Conservation (phyloP, 306 rosid genomes). For the Malus sylvestris region DNA sequence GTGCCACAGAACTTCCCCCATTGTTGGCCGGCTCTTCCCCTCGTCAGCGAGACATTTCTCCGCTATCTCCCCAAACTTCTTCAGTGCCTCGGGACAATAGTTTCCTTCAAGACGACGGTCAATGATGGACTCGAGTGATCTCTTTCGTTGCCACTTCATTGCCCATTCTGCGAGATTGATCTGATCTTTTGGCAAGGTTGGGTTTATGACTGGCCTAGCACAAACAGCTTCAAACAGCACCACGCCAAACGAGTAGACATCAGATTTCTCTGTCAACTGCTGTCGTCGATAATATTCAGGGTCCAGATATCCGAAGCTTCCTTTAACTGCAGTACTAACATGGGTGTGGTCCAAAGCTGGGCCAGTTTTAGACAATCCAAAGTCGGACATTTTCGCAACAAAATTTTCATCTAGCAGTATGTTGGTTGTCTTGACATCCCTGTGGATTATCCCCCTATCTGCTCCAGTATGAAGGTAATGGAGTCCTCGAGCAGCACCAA, state of each 20-base stretch:
- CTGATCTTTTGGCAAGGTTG: constrained; percentile 82
- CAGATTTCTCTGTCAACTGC: constrained; percentile 93
- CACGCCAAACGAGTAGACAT: constrained; percentile 89
- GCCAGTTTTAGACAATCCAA: constrained; percentile 86
- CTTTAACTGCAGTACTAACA: constrained; percentile 96
- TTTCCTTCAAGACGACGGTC: constrained; percentile 54
- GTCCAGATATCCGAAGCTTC: constrained; percentile 92
- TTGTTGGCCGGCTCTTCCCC: constrained; percentile 78
- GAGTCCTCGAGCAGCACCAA: constrained; percentile 93
- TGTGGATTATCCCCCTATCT: constrained; percentile 82
- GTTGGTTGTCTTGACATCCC: constrained; percentile 95
- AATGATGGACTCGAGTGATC: constrained; percentile 53
- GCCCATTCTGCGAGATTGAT: constrained; percentile 99
- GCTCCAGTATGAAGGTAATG: constrained; percentile 96
- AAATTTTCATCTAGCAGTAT: constrained; percentile 75
- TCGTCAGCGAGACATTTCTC: constrained; percentile 91
- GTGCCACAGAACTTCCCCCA: constrained; percentile 97
- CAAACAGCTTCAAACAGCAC: constrained; percentile 84
- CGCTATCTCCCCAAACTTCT: constrained; percentile 77
- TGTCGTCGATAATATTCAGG: constrained; percentile 91
- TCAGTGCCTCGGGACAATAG: constrained; percentile 59
- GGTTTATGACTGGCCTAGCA: constrained; percentile 91
- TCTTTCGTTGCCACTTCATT: constrained; percentile 73
- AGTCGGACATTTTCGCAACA: constrained; percentile 90
- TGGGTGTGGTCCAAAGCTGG: constrained; percentile 88